Conservation (phyloP, 164 flowering plant genomes). For the Sextonia rubra region DNA sequence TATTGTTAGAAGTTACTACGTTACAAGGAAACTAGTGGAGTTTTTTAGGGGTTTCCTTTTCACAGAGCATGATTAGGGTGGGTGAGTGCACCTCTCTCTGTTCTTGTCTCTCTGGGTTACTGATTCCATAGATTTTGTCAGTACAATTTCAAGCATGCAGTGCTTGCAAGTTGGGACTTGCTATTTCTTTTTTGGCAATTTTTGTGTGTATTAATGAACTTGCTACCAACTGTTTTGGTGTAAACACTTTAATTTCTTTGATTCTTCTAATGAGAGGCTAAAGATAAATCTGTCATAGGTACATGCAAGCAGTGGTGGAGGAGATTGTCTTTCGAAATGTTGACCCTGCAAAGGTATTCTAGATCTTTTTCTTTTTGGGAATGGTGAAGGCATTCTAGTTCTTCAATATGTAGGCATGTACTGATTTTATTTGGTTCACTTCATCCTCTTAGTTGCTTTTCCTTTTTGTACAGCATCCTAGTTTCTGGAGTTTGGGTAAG, state of each 20-base stretch:
- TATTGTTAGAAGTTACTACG: no score
- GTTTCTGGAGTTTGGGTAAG: slow-evolving; percentile 64
- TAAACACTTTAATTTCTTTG: not conserved
- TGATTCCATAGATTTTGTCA: not conserved
- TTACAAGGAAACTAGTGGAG: no score
- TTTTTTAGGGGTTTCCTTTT: no score
- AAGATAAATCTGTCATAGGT: slow-evolving; percentile 39
- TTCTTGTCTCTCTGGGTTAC: no score
- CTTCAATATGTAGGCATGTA: no score
- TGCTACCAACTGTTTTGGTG: not conserved
- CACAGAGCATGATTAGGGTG: no score
- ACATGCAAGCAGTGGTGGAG: slow-evolving; percentile 96
- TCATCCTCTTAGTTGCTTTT: not conserved
- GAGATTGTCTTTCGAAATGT: slow-evolving; percentile 66
- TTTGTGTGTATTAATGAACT: not conserved
- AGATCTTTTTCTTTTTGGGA: not conserved
- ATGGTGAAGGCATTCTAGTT: no score
- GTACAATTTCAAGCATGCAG: not conserved
- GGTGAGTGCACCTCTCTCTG: no score
- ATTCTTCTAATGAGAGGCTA: slow-evolving; percentile 3
- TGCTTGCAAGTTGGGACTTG: not conserved
- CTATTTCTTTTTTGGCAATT: no score
- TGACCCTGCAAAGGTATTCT: slow-evolving; percentile 62
- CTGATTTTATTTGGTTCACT: not conserved
- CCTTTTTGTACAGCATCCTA: slow-evolving; percentile 55